Conservation (phyloP, 192 early-diverging fungal species). For the Umbelopsis isabellina region DNA sequence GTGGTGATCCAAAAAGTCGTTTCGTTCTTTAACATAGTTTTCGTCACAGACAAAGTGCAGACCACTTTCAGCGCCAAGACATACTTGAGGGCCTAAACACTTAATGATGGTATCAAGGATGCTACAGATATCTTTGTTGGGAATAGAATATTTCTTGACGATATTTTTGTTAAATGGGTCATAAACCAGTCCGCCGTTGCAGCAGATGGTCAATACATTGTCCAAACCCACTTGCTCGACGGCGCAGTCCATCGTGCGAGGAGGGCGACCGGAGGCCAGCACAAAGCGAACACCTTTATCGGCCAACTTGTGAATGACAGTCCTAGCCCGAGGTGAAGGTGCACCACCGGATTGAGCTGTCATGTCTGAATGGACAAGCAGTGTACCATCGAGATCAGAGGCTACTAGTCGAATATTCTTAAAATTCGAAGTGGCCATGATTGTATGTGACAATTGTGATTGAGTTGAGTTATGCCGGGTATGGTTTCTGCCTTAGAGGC, state of each 20-base stretch:
- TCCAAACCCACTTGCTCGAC: constrained; percentile 26
- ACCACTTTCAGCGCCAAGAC: constrained; percentile 34
- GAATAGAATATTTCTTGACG: constrained; percentile 30
- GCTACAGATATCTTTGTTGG: not conserved
- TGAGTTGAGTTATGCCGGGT: too few relatives aligned
- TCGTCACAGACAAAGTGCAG: constrained; percentile 29
- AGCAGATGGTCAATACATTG: constrained; percentile 23
- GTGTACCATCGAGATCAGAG: constrained; percentile 38
- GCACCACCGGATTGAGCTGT: constrained; percentile 18
- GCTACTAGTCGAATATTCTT: constrained; percentile 27
- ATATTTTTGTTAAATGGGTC: constrained; percentile 17
- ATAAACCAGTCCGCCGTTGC: constrained; percentile 35
- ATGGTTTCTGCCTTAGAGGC: too few relatives aligned
- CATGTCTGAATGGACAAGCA: constrained; percentile 20
- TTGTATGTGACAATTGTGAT: too few relatives aligned
- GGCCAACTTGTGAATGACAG: constrained; percentile 25
- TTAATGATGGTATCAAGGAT: constrained; percentile 23
- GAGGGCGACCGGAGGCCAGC: constrained; percentile 35
- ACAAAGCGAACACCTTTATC: constrained; percentile 24
- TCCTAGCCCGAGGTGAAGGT: constrained; percentile 16
- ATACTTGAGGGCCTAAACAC: constrained; percentile 20
- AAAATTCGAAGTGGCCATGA: not conserved
- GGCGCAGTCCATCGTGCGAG: constrained; percentile 31
- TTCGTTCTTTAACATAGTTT: constrained; percentile 20
- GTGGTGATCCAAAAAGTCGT: constrained; percentile 1